Base-by-base conservation (phyloP, 192 early-diverging fungal genomes). In the Coemansia sp. region DNA sequence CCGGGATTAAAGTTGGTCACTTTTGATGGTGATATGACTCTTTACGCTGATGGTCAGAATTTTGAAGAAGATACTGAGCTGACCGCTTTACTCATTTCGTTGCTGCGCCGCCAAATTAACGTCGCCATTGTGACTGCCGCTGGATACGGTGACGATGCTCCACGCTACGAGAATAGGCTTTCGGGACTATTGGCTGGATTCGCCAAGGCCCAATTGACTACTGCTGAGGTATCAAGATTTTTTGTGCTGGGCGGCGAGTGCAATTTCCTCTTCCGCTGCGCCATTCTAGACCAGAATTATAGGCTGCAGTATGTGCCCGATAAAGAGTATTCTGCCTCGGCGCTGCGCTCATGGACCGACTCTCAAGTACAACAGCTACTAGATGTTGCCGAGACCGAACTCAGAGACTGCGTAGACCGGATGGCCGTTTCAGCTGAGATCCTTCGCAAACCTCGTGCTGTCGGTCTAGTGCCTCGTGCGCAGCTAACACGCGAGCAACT, bases 21-120 rank as follows among this genome's bases (percentile, higher is more conserved):
- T 1, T 97, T 97, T 75, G 95, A 97, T 56, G 95, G 95, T 36
- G 95, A 97, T 76, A 94, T 94, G 91, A 97, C 95, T 24, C 83
- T 97, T 20, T 97, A 95, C 70, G 90, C 90, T 10, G 95, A 97
- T 64, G 95, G 95, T 19, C 84, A 86, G 64, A 90, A 91, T 69
- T 95, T 97, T 73, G 88, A 88, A 4, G 77, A 84, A 9, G 88
- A 88, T 75, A 90, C 87, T 10, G 70, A 71, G 5, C 81, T 97
- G 29, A 88, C 91, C 4, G 65, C 64, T 10, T 85, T 91, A 29
- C 77, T 97, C 56, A 82, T 94, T n/a, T 51, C 65, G 0, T 74
- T 97, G 70, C 87, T 97, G 46, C 67, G 76, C 13, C 86, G 83
- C 36, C 81, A 82, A 42, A 78, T 95, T 19, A 68, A 79, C 44